Evolutionary conservation across 2,329 filamentous ascomycete species (phyloP).

Genomic region (Scedosporium aurantiacum): DNA sequence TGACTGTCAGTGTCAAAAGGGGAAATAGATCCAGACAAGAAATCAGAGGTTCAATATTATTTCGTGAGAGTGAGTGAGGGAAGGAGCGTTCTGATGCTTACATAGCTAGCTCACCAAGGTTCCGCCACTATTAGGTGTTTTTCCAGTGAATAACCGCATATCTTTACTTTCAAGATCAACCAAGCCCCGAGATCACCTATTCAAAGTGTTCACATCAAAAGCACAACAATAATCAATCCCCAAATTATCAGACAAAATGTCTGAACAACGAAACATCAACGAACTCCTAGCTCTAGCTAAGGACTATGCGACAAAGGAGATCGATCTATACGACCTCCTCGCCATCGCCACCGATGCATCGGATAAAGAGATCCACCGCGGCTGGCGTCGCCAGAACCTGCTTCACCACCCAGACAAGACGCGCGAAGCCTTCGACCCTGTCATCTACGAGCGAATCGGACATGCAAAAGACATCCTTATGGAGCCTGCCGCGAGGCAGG

Average conservation of each 20-base stretch:
- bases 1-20: too few species aligned
- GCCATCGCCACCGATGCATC: slow-evolving; percentile 52
- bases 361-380: slow-evolving; percentile 67
- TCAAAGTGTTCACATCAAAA: not conserved
- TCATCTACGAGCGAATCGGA: slow-evolving; percentile 75
- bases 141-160: not conserved
- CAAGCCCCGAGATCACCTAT: not conserved
- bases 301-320: slow-evolving; percentile 47
- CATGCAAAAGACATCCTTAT: slow-evolving; percentile 78
- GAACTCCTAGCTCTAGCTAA: slow-evolving; percentile 42
- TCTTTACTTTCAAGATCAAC: not conserved
- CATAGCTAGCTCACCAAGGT: too few species aligned
- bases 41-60: too few species aligned
- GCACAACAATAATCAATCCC: not conserved
- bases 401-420: slow-evolving; percentile 93
- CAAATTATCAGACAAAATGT: slow-evolving; percentile 3
- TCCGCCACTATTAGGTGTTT: not conserved
- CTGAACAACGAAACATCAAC: slow-evolving; percentile 20
- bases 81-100: too few species aligned
- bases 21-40: too few species aligned
- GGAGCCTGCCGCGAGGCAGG: slow-evolving; percentile 56
- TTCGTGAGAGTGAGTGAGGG: too few species aligned
- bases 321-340: slow-evolving; percentile 72
- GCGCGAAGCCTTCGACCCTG: slow-evolving; percentile 59
- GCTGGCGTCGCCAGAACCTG: slow-evolving; percentile 76